Percentiles rank a stretch among this genome's conserved stretches.
Conservation (phyloP, 2,329 filamentous ascomycete species). For the Stylonectria norvegica region DNA sequence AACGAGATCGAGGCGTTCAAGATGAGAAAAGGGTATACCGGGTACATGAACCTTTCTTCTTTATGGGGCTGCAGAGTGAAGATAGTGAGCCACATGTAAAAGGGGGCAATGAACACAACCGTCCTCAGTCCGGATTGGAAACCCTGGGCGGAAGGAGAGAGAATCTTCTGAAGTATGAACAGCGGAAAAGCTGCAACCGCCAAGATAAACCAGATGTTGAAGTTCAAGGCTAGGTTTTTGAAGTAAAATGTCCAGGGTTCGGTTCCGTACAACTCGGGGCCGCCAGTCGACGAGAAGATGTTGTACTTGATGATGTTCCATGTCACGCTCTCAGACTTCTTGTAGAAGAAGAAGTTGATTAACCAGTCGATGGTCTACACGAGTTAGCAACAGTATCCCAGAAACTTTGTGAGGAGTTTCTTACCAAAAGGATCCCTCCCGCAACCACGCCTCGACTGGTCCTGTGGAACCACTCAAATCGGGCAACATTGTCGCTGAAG, state of each 20-base stretch:
- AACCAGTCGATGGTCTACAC: constrained; percentile 62
- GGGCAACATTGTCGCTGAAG: constrained; percentile 53
- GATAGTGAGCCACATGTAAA: constrained; percentile 91
- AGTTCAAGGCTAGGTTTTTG: constrained; percentile 87
- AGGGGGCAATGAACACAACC: constrained; percentile 74
- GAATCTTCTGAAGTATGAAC: constrained; percentile 67
- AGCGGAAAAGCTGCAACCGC: constrained; percentile 73
- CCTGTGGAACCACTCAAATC: constrained; percentile 58
- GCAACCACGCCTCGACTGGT: constrained; percentile 65
- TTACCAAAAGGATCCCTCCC: constrained; percentile 66
- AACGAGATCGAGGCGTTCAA: constrained; percentile 83
- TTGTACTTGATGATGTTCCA: constrained; percentile 97
- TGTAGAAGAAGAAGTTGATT: constrained; percentile 83
- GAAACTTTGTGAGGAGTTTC: constrained; percentile 24
- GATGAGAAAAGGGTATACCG: constrained; percentile 84
- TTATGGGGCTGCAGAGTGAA: constrained; percentile 95
- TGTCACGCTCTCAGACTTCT: constrained; percentile 70
- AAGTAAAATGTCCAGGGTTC: constrained; percentile 98
- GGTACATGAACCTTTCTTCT: constrained; percentile 98
- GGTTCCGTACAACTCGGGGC: constrained; percentile 89
- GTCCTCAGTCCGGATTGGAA: constrained; percentile 71
- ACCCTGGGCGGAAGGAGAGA: constrained; percentile 58
- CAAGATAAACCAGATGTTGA: constrained; percentile 89
- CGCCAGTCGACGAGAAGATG: constrained; percentile 76
- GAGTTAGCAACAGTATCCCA: neutral